A percentile compares a stretch with the other conserved stretches of the same genome.
Conservation (phyloP, 306 rosid species). For the Notholithocarpus densiflorus region DNA sequence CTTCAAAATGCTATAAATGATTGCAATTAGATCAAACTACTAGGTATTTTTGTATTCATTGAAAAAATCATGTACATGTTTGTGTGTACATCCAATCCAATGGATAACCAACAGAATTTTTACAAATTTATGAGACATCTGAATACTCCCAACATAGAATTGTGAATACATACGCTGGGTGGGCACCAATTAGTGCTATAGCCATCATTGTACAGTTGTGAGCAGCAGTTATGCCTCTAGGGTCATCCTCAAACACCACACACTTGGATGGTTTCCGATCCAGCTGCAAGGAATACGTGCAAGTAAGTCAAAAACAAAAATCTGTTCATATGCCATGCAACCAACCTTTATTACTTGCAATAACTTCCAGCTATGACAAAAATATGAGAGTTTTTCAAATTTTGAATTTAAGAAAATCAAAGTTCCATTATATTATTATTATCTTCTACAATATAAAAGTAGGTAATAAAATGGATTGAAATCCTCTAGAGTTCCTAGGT, state of each 20-base stretch:
- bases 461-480: too few relatives aligned
- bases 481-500: too few relatives aligned
- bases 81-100: not conserved
- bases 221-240: constrained; percentile 95
- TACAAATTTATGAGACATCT: constrained; percentile 1
- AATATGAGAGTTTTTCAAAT: not conserved
- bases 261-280: constrained; percentile 96
- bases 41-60: not conserved
- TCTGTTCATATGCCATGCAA: not conserved
- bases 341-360: not conserved
- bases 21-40: not conserved
- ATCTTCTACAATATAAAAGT: not conserved
- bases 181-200: constrained; percentile 78
- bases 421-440: not conserved
- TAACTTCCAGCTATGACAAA: not conserved
- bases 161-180: constrained; percentile 73
- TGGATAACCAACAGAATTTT: not conserved
- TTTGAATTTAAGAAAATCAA: not conserved
- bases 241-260: constrained; percentile 96
- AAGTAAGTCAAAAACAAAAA: constrained; percentile 27
- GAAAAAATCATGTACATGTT: not conserved
- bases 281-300: constrained; percentile 48
- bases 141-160: not conserved
- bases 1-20: not conserved
- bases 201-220: constrained; percentile 99